phyloP scores from a whole-genome alignment of 495 filamentous ascomycete species.

The Penicillium subrubescens region DNA sequence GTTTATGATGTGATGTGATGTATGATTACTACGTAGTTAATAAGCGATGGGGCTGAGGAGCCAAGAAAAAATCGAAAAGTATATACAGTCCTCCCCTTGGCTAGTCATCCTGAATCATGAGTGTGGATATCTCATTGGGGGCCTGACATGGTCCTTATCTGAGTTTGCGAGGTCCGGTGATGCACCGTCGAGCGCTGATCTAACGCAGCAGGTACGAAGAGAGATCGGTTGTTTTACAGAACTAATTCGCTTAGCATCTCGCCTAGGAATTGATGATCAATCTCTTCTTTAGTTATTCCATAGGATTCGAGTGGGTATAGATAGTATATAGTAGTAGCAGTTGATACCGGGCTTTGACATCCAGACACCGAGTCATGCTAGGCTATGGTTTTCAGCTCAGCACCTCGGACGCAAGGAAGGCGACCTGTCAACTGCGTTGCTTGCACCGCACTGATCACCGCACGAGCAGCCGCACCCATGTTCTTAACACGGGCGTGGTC shows the following conservation, averaged over 20 bases:
- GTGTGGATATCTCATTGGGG: background rate
- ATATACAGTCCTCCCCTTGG: background rate
- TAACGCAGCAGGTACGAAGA: slow-evolving; percentile 2
- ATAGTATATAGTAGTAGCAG: background rate
- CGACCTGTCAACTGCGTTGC: slow-evolving; percentile 6
- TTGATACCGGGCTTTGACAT: background rate
- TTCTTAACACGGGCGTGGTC: slow-evolving; percentile 5
- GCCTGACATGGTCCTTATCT: background rate
- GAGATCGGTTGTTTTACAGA: background rate
- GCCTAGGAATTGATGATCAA: background rate
- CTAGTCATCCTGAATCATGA: background rate
- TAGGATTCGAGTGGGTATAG: too few relatives aligned
- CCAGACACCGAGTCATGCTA: background rate
- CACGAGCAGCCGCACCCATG: slow-evolving; percentile 9
- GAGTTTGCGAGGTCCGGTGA: slow-evolving; percentile 6
- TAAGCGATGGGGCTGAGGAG: background rate
- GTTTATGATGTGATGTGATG: background rate
- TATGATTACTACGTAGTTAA: background rate
- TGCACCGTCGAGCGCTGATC: background rate
- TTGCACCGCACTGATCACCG: slow-evolving; percentile 12
- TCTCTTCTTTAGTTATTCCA: background rate
- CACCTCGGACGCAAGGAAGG: slow-evolving; percentile 1
- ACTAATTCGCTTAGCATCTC: background rate
- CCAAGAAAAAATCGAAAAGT: background rate
- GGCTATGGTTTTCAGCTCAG: background rate